Percentiles rank a stretch among this genome's conserved stretches.
Evolutionary conservation across 2,329 filamentous ascomycete species (phyloP).

Genomic region (Paramyrothecium sp.): DNA sequence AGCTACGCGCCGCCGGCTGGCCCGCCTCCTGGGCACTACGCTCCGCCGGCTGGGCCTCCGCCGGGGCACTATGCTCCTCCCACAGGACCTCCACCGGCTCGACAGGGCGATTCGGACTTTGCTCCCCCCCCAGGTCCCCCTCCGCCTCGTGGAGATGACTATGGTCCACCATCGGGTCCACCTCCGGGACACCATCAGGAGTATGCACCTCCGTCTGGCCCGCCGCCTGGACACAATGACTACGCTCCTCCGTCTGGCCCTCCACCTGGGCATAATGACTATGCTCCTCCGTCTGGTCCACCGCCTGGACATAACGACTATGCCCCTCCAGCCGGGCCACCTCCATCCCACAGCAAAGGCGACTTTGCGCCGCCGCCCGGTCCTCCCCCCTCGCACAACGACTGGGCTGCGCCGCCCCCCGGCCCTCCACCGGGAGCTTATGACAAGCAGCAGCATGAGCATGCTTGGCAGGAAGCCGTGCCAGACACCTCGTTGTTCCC

Average conservation of each 20-base stretch:
- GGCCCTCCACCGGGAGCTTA: constrained; percentile 27
- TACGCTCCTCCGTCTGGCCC: constrained; percentile 32
- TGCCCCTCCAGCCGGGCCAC: constrained; percentile 31
- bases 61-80: constrained; percentile 18
- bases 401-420: constrained; percentile 33
- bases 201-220: constrained; percentile 24
- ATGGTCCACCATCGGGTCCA: constrained; percentile 17
- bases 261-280: constrained; percentile 18
- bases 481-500: constrained; percentile 72
- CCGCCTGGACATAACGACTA: constrained; percentile 20
- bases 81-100: constrained; percentile 14
- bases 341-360: constrained; percentile 21
- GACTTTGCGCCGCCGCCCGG: constrained; percentile 31
- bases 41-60: constrained; percentile 21
- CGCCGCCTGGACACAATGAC: constrained; percentile 25
- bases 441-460: constrained; percentile 51
- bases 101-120: constrained; percentile 18
- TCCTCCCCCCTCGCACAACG: constrained; percentile 28
- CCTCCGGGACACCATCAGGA: constrained; percentile 13
- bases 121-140: constrained; percentile 30
- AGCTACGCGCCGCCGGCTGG: not conserved
- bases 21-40: not conserved
- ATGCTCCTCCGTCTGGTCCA: constrained; percentile 27
- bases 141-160: constrained; percentile 19
- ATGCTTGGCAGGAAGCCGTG: constrained; percentile 62